Conservation (phyloP, 306 rosid genomes). For the Acacia acuminata region DNA sequence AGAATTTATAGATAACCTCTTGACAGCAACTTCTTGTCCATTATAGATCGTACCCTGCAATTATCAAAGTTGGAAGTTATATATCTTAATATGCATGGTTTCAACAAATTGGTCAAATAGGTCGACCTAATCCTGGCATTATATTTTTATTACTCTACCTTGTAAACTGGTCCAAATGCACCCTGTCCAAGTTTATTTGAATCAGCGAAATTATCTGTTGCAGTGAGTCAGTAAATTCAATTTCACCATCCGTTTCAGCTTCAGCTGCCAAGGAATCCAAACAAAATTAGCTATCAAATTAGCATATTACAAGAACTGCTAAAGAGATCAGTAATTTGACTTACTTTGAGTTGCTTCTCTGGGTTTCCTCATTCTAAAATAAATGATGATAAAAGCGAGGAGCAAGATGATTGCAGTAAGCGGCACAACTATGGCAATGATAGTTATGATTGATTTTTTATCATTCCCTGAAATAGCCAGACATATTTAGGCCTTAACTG, state of each 20-base stretch:
- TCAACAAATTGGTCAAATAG: neutral
- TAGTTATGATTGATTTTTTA: neutral
- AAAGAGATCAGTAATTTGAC: neutral
- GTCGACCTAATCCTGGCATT: neutral
- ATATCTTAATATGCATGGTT: neutral
- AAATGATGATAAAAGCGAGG: neutral
- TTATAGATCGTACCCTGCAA: neutral
- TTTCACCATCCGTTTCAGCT: neutral
- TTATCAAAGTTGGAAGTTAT: neutral
- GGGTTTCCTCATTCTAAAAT: neutral
- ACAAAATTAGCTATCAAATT: neutral
- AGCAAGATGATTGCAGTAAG: neutral
- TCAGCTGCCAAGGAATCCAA: neutral
- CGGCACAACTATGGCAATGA: neutral
- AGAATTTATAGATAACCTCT: slow-evolving; percentile 44
- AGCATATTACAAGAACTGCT: neutral
- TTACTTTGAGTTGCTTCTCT: neutral
- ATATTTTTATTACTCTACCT: neutral
- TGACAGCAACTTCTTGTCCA: slow-evolving; percentile 40
- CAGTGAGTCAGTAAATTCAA: neutral
- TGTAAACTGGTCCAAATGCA: neutral
- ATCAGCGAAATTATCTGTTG: neutral
- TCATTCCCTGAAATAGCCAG: neutral
- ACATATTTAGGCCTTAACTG: neutral
- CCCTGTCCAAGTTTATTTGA: slow-evolving; percentile 3